phyloP scores from a whole-genome alignment of 371 early-diverging fungal genomes.

The Haplosporangium sp. region DNA sequence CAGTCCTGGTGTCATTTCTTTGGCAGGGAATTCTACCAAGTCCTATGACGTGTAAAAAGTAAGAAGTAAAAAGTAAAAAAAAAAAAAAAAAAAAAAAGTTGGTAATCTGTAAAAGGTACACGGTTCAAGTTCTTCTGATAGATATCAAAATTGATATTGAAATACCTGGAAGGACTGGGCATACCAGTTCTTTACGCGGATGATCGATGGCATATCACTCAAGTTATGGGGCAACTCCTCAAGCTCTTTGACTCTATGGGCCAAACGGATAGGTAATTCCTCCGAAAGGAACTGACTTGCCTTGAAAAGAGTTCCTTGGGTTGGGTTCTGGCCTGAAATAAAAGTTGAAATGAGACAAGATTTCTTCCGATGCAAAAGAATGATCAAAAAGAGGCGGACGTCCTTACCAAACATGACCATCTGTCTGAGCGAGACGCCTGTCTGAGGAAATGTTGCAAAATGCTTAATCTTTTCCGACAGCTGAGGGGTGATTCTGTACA shows the following conservation, averaged over 20 bases:
- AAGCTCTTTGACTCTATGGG: constrained; percentile 95
- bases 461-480: constrained; percentile 78
- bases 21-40: constrained; percentile 76
- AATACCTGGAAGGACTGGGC: constrained; percentile 89
- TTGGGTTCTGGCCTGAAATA: constrained; percentile 81
- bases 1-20: constrained; percentile 63
- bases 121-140: background rate
- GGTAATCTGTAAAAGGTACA: no score
- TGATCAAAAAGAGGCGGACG: background rate
- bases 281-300: constrained; percentile 93
- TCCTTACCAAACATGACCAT: constrained; percentile 92
- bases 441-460: constrained; percentile 87
- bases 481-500: constrained; percentile 71
- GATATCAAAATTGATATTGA: constrained; percentile 10
- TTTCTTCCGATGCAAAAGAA: background rate
- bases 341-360: background rate
- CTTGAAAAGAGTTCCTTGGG: constrained; percentile 85
- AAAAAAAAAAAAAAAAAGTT: background rate
- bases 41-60: constrained; percentile 60
- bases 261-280: constrained; percentile 96
- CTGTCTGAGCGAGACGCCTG: constrained; percentile 90
- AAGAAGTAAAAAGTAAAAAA: no score
- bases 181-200: constrained; percentile 95
- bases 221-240: constrained; percentile 90
- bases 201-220: constrained; percentile 91